Evolutionary conservation across 1,139 yeast species (phyloP), one percentile per base, ranked within the genome.

Genomic region (Kodamaea suecica): DNA sequence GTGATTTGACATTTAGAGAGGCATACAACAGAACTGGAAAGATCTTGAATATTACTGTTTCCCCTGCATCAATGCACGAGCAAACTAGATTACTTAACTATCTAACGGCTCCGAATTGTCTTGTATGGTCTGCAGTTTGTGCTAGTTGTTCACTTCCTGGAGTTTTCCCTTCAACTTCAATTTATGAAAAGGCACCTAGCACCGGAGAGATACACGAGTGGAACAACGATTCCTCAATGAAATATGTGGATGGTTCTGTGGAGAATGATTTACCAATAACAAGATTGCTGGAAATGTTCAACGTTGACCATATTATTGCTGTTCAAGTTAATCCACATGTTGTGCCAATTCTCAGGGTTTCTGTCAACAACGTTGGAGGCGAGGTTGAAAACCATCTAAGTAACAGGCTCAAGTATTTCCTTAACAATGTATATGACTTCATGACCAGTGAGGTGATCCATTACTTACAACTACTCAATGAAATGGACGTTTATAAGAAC

Each of bases 271-370:
- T 92, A 34, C 99, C 99, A 2, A 81, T 88, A 20, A 74, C 95
- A 1, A 73, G 97, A 48, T 66, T 92, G 13, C 84, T 95, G 31
- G 98, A 92, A 57, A 85, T 92, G 90, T 94, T 92, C 55, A 92
- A 92, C 52, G 96, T 92, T 24, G 95, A 92, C 55, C 97, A 94
- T 56, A 90, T 92, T 41, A 86, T 92, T 52, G 97, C 96, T 0
- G 90, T 95, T 36, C 97, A 94, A 59, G 98, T 92, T 1, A 87
- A 94, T 50, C 96, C 97, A 0, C 98, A 92, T 55, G 95, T 92
- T 21, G 90, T 85, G 2, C 97, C 98, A 2, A 73, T 92, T 33
- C 66, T 92, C 45, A 78, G 78, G 44, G 62, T 79, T 17, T 79
- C 90, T 0, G 71, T 80, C 1, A 71, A 84, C 36, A 76, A 79